A percentile compares a stretch with the other conserved stretches of the same genome.
phyloP scores from a whole-genome alignment of 139 green algal species.

The Tetraselmis striata region DNA sequence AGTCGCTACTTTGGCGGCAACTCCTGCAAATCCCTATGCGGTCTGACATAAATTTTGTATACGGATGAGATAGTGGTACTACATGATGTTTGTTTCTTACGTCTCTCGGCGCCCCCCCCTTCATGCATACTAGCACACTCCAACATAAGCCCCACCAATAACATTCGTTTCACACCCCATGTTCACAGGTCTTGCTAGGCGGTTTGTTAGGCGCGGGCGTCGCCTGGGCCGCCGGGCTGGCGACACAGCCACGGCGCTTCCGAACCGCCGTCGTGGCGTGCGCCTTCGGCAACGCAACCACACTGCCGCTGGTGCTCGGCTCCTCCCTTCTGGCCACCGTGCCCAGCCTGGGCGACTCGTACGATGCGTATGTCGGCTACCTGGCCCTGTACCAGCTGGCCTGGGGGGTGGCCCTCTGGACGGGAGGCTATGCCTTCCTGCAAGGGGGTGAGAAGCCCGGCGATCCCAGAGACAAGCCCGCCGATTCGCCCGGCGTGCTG shows the following conservation, averaged over 20 bases:
- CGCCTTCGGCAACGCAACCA: conserved; percentile 1
- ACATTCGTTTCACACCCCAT: too few species aligned
- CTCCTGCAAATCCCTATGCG: too few species aligned
- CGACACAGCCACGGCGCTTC: background rate
- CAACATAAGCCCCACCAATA: too few species aligned
- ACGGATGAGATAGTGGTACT: too few species aligned
- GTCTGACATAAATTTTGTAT: too few species aligned
- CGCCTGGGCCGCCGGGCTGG: background rate
- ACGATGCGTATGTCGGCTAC: background rate
- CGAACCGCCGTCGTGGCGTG: background rate
- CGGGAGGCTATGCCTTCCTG: background rate
- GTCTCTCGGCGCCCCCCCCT: too few species aligned
- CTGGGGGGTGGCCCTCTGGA: background rate
- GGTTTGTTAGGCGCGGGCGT: background rate
- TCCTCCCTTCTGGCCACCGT: background rate
- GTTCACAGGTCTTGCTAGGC: background rate
- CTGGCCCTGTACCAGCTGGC: conserved; percentile 1
- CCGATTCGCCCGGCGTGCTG: background rate
- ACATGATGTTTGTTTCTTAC: too few species aligned
- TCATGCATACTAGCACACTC: too few species aligned
- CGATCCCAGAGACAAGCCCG: too few species aligned
- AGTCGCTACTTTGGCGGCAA: too few species aligned
- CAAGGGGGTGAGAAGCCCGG: background rate
- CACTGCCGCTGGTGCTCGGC: background rate
- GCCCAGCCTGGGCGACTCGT: background rate